phyloP scores from a whole-genome alignment of 108 stramenopile species.

The Hondaea fermentalgiana region DNA sequence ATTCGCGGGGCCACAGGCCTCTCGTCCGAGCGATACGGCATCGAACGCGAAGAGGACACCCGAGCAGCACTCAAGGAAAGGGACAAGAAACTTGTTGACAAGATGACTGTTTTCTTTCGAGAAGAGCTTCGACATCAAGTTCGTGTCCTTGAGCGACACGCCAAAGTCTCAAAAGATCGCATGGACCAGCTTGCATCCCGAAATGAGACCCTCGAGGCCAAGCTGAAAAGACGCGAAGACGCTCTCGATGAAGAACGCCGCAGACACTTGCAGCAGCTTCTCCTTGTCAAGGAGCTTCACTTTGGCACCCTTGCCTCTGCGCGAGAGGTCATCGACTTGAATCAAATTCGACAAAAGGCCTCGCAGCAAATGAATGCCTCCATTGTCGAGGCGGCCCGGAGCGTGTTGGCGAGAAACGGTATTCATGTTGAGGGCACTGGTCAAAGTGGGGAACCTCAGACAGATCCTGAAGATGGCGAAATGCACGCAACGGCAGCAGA shows the following conservation, averaged over 20 bases:
- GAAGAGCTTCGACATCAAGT: not conserved
- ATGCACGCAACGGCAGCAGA: no score
- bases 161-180: not conserved
- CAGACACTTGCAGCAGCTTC: not conserved
- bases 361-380: not conserved
- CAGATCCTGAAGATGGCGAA: no score
- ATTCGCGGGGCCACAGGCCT: not conserved
- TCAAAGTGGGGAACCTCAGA: not conserved
- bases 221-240: not conserved
- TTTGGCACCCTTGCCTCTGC: not conserved
- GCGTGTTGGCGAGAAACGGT: not conserved
- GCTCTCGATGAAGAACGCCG: not conserved
- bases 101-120: not conserved
- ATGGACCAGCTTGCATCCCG: not conserved
- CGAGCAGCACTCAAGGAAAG: not conserved
- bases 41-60: not conserved
- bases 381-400: not conserved
- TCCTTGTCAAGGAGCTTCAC: not conserved
- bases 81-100: not conserved
- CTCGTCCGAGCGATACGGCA: not conserved
- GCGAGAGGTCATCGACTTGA: not conserved
- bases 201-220: not conserved
- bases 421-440: not conserved
- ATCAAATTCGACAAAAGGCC: not conserved
- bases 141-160: not conserved